These are phyloP conservation scores for Lipomyces chichibuensis DNA, from an alignment of 805 yeast genomes.

Conservation along the genomic window DNA sequence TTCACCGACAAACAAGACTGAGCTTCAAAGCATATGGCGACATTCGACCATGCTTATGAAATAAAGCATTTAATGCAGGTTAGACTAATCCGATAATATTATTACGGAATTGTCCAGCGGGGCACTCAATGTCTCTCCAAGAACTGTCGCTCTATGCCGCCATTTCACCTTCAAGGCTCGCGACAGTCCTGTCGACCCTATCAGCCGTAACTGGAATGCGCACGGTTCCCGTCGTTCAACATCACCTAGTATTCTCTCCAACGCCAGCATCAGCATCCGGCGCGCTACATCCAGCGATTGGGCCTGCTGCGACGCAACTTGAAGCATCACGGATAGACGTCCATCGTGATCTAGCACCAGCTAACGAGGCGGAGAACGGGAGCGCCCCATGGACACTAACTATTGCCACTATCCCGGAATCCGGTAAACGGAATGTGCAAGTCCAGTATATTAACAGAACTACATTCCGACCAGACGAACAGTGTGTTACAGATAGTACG, in stretches of 20 bases:
- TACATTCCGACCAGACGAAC: slow-evolving; percentile 4
- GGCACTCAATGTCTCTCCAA: slow-evolving; percentile 36
- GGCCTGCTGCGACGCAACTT: slow-evolving; percentile 18
- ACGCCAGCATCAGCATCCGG: slow-evolving; percentile 13
- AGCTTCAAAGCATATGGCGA: no score
- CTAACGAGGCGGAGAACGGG: background rate
- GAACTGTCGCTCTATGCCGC: slow-evolving; percentile 45
- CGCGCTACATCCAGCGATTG: background rate
- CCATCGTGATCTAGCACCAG: slow-evolving; percentile 12
- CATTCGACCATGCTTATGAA: no score
- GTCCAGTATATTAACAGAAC: slow-evolving; percentile 25
- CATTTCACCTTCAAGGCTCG: slow-evolving; percentile 41
- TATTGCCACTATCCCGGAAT: slow-evolving; percentile 47
- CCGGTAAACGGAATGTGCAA: slow-evolving; percentile 42
- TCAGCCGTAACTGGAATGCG: slow-evolving; percentile 47
- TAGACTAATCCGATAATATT: background rate
- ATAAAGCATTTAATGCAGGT: no score
- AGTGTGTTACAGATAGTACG: slow-evolving; percentile 4
- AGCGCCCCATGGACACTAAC: slow-evolving; percentile 39
- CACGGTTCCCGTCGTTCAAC: slow-evolving; percentile 39
- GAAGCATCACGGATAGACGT: slow-evolving; percentile 32
- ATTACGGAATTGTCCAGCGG: background rate
- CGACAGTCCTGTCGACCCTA: slow-evolving; percentile 42
- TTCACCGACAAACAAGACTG: no score
- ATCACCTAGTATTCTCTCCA: slow-evolving; percentile 44